Evolutionary conservation across 331 rosid species (phyloP).

Genomic region (Pyracantha coccinea): DNA sequence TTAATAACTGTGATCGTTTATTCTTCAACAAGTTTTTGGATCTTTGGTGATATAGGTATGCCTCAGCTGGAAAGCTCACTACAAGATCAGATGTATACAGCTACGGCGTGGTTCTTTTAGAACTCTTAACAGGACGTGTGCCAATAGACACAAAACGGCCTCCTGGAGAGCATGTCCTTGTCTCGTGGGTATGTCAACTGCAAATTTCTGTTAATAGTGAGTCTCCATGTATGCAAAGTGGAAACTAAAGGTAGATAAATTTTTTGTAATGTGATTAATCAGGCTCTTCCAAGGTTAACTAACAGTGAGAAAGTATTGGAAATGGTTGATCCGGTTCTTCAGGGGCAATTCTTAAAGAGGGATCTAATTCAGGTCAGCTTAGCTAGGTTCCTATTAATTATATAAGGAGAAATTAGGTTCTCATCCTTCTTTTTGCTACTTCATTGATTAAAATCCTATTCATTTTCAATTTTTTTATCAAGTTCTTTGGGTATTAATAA

Average conservation of each 20-base stretch:
- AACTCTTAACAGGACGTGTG: slow-evolving; percentile 85
- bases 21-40: background rate
- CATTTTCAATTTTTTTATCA: too few species aligned
- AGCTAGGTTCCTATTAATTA: background rate
- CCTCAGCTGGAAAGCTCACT: slow-evolving; percentile 81
- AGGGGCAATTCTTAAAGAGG: slow-evolving; percentile 71
- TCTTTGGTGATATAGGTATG: slow-evolving; percentile 49
- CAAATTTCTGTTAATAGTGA: background rate
- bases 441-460: too few species aligned
- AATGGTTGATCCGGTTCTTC: slow-evolving; percentile 86
- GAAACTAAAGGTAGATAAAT: too few species aligned
- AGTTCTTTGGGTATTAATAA: too few species aligned
- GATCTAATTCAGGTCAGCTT: slow-evolving; percentile 78
- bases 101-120: slow-evolving; percentile 90
- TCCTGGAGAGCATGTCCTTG: slow-evolving; percentile 87
- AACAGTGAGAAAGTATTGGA: slow-evolving; percentile 71
- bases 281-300: slow-evolving; percentile 94
- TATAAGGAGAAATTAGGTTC: too few species aligned
- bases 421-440: too few species aligned
- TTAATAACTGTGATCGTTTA: background rate
- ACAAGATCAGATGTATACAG: slow-evolving; percentile 91
- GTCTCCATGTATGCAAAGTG: too few species aligned
- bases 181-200: slow-evolving; percentile 72
- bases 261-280: slow-evolving; percentile 5
- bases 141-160: slow-evolving; percentile 79